These are phyloP conservation scores for Lachnellula cervina DNA, from an alignment of 2,329 filamentous ascomycete genomes.

Conservation along the genomic window DNA sequence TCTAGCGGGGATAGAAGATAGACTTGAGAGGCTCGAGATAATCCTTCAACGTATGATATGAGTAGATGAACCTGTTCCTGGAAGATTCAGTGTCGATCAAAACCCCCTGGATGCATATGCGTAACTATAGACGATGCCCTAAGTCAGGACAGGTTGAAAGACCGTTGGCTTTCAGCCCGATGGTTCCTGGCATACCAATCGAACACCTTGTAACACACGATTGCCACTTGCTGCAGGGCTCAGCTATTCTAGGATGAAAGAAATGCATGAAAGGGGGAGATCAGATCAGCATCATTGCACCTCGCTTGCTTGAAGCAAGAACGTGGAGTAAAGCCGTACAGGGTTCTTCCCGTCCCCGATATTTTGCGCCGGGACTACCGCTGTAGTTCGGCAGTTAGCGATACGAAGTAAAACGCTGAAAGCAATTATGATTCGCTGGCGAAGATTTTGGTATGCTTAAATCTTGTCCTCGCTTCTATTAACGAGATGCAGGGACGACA, in stretches of 20 bases:
- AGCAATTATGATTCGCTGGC: background rate
- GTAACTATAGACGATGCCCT: background rate
- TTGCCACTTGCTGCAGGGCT: constrained; percentile 13
- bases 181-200: constrained; percentile 14
- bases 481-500: background rate
- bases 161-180: constrained; percentile 5
- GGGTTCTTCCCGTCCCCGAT: background rate
- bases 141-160: background rate
- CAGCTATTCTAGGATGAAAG: constrained; percentile 16
- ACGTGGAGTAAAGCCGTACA: constrained; percentile 2
- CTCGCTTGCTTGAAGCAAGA: constrained; percentile 10
- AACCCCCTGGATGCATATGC: constrained; percentile 10
- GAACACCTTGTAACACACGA: constrained; percentile 1
- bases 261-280: constrained; percentile 6
- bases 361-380: background rate
- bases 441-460: background rate
- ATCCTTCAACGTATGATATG: background rate
- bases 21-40: background rate
- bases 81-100: constrained; percentile 15
- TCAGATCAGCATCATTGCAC: constrained; percentile 14
- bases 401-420: background rate
- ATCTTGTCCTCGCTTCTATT: background rate
- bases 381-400: too few relatives aligned
- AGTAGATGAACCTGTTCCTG: background rate
- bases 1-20: background rate